Percentiles rank a stretch among this genome's conserved stretches.
These are phyloP conservation scores for Thuja plicata DNA, from an alignment of 83 land plant species.

Conservation along the genomic window DNA sequence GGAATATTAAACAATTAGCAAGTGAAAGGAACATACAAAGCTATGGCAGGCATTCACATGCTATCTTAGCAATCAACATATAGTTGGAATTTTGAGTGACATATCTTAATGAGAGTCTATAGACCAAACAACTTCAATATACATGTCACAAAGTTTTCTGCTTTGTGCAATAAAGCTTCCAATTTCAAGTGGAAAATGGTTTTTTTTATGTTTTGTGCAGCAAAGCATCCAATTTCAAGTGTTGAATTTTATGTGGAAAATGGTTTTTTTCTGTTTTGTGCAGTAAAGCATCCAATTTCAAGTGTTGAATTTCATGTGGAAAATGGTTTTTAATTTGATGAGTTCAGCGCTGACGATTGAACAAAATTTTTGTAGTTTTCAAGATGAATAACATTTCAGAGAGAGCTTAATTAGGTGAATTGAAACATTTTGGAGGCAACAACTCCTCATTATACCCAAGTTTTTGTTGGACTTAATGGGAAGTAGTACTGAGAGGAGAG, in stretches of 20 bases:
- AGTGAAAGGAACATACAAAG: not conserved
- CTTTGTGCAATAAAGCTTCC: not conserved
- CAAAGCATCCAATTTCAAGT: too few relatives aligned
- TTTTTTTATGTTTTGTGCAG: too few relatives aligned
- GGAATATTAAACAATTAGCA: not conserved
- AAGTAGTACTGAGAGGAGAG: too few relatives aligned
- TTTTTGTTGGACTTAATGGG: too few relatives aligned
- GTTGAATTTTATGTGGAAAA: too few relatives aligned
- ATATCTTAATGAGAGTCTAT: not conserved
- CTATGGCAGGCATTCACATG: not conserved
- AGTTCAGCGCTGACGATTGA: not conserved
- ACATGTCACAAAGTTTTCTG: not conserved
- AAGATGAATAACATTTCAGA: not conserved
- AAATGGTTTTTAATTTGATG: not conserved
- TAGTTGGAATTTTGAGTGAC: not conserved
- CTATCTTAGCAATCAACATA: not conserved
- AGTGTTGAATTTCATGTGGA: not conserved
- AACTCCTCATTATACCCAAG: too few relatives aligned
- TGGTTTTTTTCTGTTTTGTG: too few relatives aligned
- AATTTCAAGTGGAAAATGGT: too few relatives aligned
- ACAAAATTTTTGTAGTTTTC: not conserved
- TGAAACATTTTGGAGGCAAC: not conserved
- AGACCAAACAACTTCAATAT: not conserved
- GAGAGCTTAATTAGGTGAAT: not conserved
- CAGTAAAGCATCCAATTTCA: too few relatives aligned